Base-by-base conservation (phyloP, 164 flowering plant species). In the Umbilicus rupestris region DNA sequence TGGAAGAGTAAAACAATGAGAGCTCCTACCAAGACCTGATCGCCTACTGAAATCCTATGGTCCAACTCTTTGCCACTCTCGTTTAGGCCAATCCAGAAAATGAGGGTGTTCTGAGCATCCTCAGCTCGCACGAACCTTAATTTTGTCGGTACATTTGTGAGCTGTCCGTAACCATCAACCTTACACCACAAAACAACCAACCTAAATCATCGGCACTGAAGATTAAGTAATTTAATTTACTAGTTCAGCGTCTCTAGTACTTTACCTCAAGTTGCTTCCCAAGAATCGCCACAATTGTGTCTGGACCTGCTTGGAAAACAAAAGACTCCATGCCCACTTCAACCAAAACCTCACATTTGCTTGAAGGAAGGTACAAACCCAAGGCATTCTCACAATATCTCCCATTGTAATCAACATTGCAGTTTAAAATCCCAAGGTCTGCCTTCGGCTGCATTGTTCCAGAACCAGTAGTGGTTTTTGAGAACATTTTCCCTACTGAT, bases 281-380 rank as follows among this genome's bases (percentile, higher is more conserved):
- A 55, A 55, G 60, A 28, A 55, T 28, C 1, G 60, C 60, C 33
- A 55, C 60, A 55, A 55, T 55, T 19, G 60, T 55, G 33, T 55
- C 60, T 12, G 60, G 60, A 3, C 33, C 60, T 28, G 33, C 60
- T 55, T 55, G 19, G 19, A 55, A 55, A 55, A 55, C 60, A 28
- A 55, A 55, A 28, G 60, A 55, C 31, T 55, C 60, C 6, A 19
- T 14, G 19, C 19, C 35, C 2, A 11, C 60, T 12, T 55, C 33
- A 55, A 55, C 60, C 60, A 55, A 55, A 33, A 55, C 29, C 17
- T 55, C 33, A 5, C 60, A 55, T 55, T 55, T 28, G 28, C 60
- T 55, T 19, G 60, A 55, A 12, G 29, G 60, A 9, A 55, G 60
- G 35, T 55, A 55, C 60, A 55, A 15, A 55, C 33, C 15, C n/a